Conservation (phyloP, 805 yeast species). For the Yamadazyma philogaea region DNA sequence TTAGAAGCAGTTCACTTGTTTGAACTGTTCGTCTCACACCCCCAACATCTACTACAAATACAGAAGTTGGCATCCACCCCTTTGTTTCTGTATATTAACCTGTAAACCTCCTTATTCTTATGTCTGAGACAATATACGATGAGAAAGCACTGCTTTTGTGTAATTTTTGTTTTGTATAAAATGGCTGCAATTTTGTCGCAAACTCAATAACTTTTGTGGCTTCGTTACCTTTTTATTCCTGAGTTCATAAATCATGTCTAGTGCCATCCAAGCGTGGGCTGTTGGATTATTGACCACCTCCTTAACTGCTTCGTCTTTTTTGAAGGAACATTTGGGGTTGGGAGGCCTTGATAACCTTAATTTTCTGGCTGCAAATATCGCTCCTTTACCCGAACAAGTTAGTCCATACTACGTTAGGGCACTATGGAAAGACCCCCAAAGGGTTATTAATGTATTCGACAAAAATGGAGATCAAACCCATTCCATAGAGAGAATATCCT, state of each 20-base stretch:
- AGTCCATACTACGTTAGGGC: constrained; percentile 47
- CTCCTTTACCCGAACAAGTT: constrained; percentile 40
- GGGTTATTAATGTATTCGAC: constrained; percentile 49
- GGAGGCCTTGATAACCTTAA: constrained; percentile 38
- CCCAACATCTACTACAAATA: not conserved
- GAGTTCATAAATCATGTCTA: constrained; percentile 16
- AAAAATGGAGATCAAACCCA: constrained; percentile 40
- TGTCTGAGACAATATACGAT: constrained; percentile 3
- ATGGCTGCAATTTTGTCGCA: constrained; percentile 5
- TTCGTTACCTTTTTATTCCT: not conserved
- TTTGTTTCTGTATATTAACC: constrained; percentile 5
- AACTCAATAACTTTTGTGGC: not conserved
- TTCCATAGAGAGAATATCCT: constrained; percentile 50
- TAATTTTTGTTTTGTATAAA: not conserved
- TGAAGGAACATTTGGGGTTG: constrained; percentile 41
- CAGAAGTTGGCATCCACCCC: not conserved
- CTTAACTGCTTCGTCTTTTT: constrained; percentile 39
- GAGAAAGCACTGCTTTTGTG: not conserved
- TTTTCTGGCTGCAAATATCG: constrained; percentile 36
- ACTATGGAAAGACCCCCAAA: constrained; percentile 44
- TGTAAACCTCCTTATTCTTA: constrained; percentile 3
- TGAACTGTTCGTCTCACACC: not conserved
- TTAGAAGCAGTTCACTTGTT: constrained; percentile 13
- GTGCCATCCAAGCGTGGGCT: constrained; percentile 45
- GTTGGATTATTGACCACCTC: constrained; percentile 42